Conservation (phyloP, 495 filamentous ascomycete genomes). For the Penicillium salamii region DNA sequence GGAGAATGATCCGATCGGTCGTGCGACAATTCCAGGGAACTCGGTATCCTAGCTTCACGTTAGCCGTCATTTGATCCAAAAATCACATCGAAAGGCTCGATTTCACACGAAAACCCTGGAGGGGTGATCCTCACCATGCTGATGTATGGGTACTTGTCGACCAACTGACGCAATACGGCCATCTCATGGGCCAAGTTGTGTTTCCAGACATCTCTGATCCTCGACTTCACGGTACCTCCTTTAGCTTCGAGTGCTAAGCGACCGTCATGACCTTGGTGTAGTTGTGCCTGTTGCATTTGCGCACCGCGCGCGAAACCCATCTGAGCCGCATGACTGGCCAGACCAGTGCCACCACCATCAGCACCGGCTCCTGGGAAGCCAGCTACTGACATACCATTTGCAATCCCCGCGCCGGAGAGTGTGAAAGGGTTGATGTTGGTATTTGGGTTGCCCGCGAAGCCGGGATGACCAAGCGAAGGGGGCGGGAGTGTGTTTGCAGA, state of each 20-base stretch:
- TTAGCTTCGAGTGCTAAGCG: slow-evolving; percentile 41
- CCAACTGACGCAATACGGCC: slow-evolving; percentile 68
- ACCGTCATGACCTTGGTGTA: slow-evolving; percentile 53
- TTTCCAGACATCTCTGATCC: slow-evolving; percentile 95
- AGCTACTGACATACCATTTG: slow-evolving; percentile 53
- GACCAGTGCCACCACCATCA: slow-evolving; percentile 70
- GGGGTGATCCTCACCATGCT: slow-evolving; percentile 73
- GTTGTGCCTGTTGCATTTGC: slow-evolving; percentile 63
- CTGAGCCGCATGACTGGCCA: slow-evolving; percentile 86
- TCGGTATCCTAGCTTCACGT: slow-evolving; percentile 75
- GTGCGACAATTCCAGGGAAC: slow-evolving; percentile 92
- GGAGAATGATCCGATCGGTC: slow-evolving; percentile 89
- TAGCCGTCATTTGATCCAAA: not conserved
- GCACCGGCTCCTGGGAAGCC: slow-evolving; percentile 56
- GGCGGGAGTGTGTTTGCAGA: slow-evolving; percentile 56
- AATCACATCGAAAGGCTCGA: not conserved
- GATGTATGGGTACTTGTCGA: slow-evolving; percentile 90
- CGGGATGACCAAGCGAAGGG: slow-evolving; percentile 57
- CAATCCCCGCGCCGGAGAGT: slow-evolving; percentile 46
- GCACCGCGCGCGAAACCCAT: slow-evolving; percentile 81
- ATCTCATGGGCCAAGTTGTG: slow-evolving; percentile 91
- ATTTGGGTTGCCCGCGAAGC: slow-evolving; percentile 60
- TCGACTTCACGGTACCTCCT: slow-evolving; percentile 53
- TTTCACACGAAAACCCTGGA: not conserved
- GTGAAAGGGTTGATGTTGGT: slow-evolving; percentile 68